These are phyloP conservation scores for Oryza nivara DNA, from an alignment of 176 grass and related monocot species.

Conservation along the genomic window DNA sequence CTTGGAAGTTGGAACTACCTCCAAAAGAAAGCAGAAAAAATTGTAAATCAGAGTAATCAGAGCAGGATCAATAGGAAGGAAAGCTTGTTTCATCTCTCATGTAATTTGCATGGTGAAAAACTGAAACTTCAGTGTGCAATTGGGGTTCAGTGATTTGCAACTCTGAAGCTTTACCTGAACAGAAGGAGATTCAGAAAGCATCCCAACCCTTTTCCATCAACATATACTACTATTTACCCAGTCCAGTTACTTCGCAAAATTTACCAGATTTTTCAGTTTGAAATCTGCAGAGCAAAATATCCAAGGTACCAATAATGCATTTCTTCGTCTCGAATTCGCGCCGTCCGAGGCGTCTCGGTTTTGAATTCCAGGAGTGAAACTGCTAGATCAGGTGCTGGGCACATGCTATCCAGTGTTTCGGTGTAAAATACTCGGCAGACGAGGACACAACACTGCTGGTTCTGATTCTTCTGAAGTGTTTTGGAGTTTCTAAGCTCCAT, in stretches of 20 bases:
- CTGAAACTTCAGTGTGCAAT: not conserved
- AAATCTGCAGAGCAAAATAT: slow-evolving; percentile 13
- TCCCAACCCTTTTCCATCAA: not conserved
- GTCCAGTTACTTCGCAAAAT: not conserved
- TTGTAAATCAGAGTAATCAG: slow-evolving; percentile 61
- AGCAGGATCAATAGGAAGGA: slow-evolving; percentile 37
- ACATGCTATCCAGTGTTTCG: slow-evolving; percentile 39
- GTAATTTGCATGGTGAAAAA: slow-evolving; percentile 31
- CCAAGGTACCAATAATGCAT: not conserved
- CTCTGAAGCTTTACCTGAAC: not conserved
- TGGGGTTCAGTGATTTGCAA: not conserved
- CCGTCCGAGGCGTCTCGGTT: slow-evolving; percentile 21
- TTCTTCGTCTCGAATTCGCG: slow-evolving; percentile 31
- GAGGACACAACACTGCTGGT: slow-evolving; percentile 47
- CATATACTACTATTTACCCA: not conserved
- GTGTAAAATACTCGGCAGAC: slow-evolving; percentile 39
- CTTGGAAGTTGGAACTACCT: slow-evolving; percentile 31
- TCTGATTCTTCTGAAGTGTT: not conserved
- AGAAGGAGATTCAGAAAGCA: not conserved
- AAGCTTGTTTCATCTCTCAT: slow-evolving; percentile 34
- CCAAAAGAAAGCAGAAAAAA: slow-evolving; percentile 20
- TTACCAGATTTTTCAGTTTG: slow-evolving; percentile 4
- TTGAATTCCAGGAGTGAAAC: slow-evolving; percentile 19
- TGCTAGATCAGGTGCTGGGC: slow-evolving; percentile 47
- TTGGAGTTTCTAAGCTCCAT: slow-evolving; percentile 26